Base-by-base conservation (phyloP, 164 flowering plant species). In the Macadamia tetraphylla region DNA sequence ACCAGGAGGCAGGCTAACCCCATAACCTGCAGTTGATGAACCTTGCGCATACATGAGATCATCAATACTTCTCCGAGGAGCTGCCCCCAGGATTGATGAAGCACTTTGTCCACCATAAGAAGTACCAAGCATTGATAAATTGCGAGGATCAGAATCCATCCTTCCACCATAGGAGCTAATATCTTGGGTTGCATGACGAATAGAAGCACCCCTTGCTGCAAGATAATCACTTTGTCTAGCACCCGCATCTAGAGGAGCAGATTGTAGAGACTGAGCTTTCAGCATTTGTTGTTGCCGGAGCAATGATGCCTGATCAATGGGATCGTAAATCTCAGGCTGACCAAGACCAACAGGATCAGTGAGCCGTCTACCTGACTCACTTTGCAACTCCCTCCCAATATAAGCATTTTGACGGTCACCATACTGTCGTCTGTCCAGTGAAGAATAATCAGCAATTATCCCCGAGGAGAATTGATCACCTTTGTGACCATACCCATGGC, bases 1-100 rank as follows among this genome's bases (percentile, higher is more conserved):
- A 42, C 99, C 99, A 73, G 99, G 98, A 78, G 99, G 99, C 71
- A 95, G 78, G 77, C 98, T 88, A 52, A 95, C 96, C 67, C 98
- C 99, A 79, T 95, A 95, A 52, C 92, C 94, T 42, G 91, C 87
- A 74, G 84, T 82, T 56, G 91, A 75, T 73, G 94, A 79, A 62
- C 85, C 82, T 74, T 84, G 94, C 46, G 81, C 77, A 74, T 87
- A 84, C 69, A 83, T 53, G 67, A 86, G 83, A 70, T 87, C 93
- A 52, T 92, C 98, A 42, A 79, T 75, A 74, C 76, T 83, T 78
- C 89, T 86, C 56, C 84, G 80, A 9, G 94, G 93, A 72, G 86
- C 96, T 58, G 96, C 91, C 30, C 99, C 97, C 69, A 95, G 71
- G 48, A 94, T 87, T n/a, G 97, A 94, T 42, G 88, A 76, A 40